phyloP scores from a whole-genome alignment of 2,329 filamentous ascomycete species.

The Aspergillus eucalypticola region DNA sequence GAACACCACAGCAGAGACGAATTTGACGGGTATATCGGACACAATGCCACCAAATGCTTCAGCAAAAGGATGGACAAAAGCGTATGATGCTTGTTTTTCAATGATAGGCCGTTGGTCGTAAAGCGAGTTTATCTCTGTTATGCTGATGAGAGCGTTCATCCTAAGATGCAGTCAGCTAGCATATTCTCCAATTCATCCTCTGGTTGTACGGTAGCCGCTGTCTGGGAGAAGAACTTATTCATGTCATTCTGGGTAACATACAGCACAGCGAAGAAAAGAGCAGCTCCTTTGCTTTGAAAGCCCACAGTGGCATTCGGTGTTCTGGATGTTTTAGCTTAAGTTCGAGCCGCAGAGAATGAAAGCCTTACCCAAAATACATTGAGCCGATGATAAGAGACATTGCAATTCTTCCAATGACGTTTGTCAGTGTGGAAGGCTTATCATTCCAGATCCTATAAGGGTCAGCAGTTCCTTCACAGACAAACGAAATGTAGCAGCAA shows the following conservation, averaged over 20 bases:
- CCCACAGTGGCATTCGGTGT: slow-evolving; percentile 65
- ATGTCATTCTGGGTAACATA: slow-evolving; percentile 37
- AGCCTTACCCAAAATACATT: slow-evolving; percentile 36
- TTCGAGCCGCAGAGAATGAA: not conserved
- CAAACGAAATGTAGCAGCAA: not conserved
- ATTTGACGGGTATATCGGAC: slow-evolving; percentile 81
- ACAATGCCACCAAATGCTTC: slow-evolving; percentile 86
- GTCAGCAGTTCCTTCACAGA: slow-evolving; percentile 12
- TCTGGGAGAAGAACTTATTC: too few relatives aligned
- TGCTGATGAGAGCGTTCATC: slow-evolving; percentile 60
- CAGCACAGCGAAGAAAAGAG: slow-evolving; percentile 83
- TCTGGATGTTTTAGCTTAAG: slow-evolving; percentile 60
- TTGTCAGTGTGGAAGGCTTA: slow-evolving; percentile 69
- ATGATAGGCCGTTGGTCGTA: slow-evolving; percentile 91
- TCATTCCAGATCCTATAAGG: slow-evolving; percentile 66
- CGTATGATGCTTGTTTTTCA: slow-evolving; percentile 85
- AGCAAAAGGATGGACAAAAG: slow-evolving; percentile 84
- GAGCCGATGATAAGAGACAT: slow-evolving; percentile 77
- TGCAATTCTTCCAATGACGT: slow-evolving; percentile 65
- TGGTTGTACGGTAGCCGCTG: too few relatives aligned
- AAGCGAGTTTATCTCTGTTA: slow-evolving; percentile 77
- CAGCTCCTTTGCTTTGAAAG: slow-evolving; percentile 75
- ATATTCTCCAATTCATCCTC: not conserved
- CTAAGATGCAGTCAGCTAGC: slow-evolving; percentile 10
- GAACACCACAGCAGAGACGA: slow-evolving; percentile 71